Evolutionary conservation across 2,329 filamentous ascomycete genomes (phyloP), one percentile per base, ranked within the genome.

Genomic region (Neopestalotiopsis clavispora): DNA sequence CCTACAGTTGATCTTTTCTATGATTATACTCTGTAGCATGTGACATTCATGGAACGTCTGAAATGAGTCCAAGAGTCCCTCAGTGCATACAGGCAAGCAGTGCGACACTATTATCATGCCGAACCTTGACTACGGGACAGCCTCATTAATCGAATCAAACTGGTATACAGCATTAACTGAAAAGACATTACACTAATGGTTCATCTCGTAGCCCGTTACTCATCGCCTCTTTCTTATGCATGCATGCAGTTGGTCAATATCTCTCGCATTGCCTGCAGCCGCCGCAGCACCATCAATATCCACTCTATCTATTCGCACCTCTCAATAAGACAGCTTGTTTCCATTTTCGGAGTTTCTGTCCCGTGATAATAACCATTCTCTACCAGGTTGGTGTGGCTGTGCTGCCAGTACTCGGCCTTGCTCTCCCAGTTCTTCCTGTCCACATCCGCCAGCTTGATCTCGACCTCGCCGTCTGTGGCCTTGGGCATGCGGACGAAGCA

Each of bases 371-470:
- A 95, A 17, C 91, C 92, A 13, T 86, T 89, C 1, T 88, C 81
- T 62, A 92, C 87, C 68, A 95, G 81, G 30, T 85, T 82, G 65
- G 80, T 79, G 79, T 96, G 93, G 59, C 87, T 85, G 17, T 82
- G 80, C 69, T 84, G 84, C 93, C 93, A 96, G 75, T 92, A 91
- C 59, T 84, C 83, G 68, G 90, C 83, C 78, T 95, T 95, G 66
- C 86, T 86, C 0, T 81, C 81, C 9, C 87, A 85, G 68, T 90
- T 91, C 82, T 96, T 96, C 75, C 92, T 86, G 79, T 96, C 93
- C 58, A 95, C 85, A 76, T 96, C 93, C 1, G 91, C 92, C 10
- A 96, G 84, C 67, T 91, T 88, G 58, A 89, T 84, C 67, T 88
- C 84, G 6, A 90, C 78, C 6, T 73, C 71, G 1, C 74, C 69